A percentile compares a stretch with the other conserved stretches of the same genome.
These are phyloP conservation scores for Coprinellus micaceus DNA, from an alignment of 768 basidiomycete genomes.

Conservation along the genomic window DNA sequence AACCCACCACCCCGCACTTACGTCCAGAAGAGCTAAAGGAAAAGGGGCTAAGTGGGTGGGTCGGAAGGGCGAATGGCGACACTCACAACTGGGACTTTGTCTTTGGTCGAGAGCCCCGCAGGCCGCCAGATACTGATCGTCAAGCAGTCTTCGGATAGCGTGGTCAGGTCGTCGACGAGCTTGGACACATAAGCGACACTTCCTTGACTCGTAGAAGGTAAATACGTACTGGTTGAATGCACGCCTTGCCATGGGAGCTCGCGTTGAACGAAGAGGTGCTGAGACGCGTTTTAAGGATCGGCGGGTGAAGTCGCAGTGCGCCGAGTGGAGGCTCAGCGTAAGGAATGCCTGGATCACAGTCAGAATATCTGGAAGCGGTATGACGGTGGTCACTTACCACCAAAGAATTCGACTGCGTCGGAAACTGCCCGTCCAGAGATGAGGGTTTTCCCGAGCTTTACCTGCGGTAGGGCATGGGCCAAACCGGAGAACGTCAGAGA, in stretches of 20 bases:
- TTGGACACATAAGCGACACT: no score
- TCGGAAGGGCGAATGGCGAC: neutral
- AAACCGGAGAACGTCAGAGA: neutral
- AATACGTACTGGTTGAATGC: constrained; percentile 43
- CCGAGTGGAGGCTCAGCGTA: constrained; percentile 54
- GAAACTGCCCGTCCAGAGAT: constrained; percentile 34
- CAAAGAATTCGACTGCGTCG: constrained; percentile 42
- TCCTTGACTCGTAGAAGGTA: neutral
- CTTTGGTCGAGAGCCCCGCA: constrained; percentile 24
- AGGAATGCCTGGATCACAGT: constrained; percentile 38
- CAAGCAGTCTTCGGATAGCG: constrained; percentile 54
- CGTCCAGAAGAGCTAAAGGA: constrained; percentile 38
- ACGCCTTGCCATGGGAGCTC: constrained; percentile 41
- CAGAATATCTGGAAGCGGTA: neutral
- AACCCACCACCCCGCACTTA: constrained; percentile 17
- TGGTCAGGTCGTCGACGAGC: neutral
- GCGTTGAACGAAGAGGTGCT: constrained; percentile 38
- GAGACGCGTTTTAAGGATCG: constrained; percentile 41
- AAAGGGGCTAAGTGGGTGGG: neutral
- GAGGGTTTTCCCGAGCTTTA: constrained; percentile 36
- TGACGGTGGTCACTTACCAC: constrained; percentile 28
- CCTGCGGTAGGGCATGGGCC: constrained; percentile 26
- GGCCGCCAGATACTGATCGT: constrained; percentile 58
- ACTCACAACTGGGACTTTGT: constrained; percentile 10
- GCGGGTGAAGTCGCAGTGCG: constrained; percentile 39